Evolutionary conservation across 148 eudicot genomes (phyloP), one percentile per base, ranked within the genome.

Genomic region (Dysphania ambrosioides): DNA sequence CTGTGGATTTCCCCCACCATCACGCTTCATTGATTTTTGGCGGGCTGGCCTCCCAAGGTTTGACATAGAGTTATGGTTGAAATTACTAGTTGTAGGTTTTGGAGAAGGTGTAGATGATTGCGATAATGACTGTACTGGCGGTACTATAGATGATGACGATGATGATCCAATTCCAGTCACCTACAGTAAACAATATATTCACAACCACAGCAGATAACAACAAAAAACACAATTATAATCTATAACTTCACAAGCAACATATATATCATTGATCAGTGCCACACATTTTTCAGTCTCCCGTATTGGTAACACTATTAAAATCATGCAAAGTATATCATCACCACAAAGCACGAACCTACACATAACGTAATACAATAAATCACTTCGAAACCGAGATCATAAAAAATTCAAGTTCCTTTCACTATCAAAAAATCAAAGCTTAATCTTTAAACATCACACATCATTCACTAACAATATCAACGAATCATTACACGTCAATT

Each of bases 21-120:
- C 87, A 30, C 86, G 90, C 79, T 84, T 90, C 82, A 80, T 82
- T 7, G 89, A 84, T 77, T 82, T 90, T 78, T 86, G 96, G 73
- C 90, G 88, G 6, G 81, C 56, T 58, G 86, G 83, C 32, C 84
- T 76, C 36, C 80, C 89, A 84, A 86, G 83, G 78, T 84, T 86
- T 13, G 79, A 70, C 40, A 60, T 75, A 67, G 82, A 55, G 76
- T 56, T 87, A 66, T 85, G 82, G 74, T 82, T 83, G 27, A 83
- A 49, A 74, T 80, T 81, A 75, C 75, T 81, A 60, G 67, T 76
- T 32, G 66, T 80, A 18, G 75, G 85, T 77, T 84, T 91, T 59
- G 74, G 88, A 53, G 80, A 32, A 55, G 76, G 40, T 53, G 75
- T 36, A 36, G 75, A 38, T 24, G 72, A 29, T 11, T 74, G 76